Evolutionary conservation across 2,329 filamentous ascomycete genomes (phyloP).

Genomic region (Aureobasidium lini): DNA sequence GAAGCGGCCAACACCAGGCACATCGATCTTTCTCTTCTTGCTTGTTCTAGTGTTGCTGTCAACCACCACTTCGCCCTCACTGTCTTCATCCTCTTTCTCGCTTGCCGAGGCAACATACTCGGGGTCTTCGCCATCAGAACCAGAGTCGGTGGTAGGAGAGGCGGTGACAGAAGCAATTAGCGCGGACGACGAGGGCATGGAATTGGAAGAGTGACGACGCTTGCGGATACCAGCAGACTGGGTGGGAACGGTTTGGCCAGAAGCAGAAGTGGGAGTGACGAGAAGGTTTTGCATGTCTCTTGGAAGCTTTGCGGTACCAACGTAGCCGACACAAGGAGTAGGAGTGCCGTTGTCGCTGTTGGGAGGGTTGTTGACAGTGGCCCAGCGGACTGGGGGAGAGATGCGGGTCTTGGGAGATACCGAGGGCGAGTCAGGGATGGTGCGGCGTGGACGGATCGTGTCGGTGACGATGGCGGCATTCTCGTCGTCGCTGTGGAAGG

Average conservation of each 20-base stretch:
- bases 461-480: background rate
- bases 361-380: slow-evolving; percentile 21
- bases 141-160: background rate
- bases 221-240: background rate
- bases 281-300: background rate
- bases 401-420: slow-evolving; percentile 25
- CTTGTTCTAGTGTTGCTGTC: background rate
- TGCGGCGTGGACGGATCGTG: background rate
- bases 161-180: background rate
- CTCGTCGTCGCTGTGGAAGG: slow-evolving; percentile 1
- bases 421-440: slow-evolving; percentile 18
- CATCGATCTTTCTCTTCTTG: slow-evolving; percentile 10
- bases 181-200: background rate
- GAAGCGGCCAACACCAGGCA: background rate
- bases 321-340: background rate
- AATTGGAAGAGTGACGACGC: background rate
- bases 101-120: background rate
- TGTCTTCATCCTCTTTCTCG: slow-evolving; percentile 5
- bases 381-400: slow-evolving; percentile 18
- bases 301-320: slow-evolving; percentile 1
- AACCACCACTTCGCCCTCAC: background rate
- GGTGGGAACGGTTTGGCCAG: background rate
- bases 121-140: slow-evolving; percentile 6
- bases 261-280: background rate
- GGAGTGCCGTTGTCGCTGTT: background rate